phyloP scores from a whole-genome alignment of 768 basidiomycete species.

The Trametes coccinea region DNA sequence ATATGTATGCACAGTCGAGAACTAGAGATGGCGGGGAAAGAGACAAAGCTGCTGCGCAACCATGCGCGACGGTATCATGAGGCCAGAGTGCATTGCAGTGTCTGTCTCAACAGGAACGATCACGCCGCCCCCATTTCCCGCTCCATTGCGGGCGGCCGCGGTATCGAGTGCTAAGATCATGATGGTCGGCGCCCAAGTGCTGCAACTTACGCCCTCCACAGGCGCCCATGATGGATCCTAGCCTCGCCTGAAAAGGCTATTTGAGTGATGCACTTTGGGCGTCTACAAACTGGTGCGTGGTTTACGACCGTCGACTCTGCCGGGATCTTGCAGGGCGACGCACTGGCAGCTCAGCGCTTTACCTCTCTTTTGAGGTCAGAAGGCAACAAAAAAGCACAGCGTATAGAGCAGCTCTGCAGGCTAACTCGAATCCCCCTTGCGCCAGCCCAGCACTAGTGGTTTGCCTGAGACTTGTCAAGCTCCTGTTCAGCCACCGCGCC shows the following conservation, averaged over 20 bases:
- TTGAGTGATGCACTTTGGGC: neutral
- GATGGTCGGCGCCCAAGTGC: slow-evolving; percentile 6
- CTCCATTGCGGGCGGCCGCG: neutral
- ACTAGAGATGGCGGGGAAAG: too few relatives aligned
- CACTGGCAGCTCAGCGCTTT: neutral
- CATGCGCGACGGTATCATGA: neutral
- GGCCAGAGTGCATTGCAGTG: neutral
- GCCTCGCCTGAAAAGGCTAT: slow-evolving; percentile 1
- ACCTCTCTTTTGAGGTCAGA: neutral
- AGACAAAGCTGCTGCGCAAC: neutral
- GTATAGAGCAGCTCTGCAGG: too few relatives aligned
- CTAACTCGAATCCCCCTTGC: too few relatives aligned
- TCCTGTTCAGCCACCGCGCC: too few relatives aligned
- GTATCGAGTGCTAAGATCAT: neutral
- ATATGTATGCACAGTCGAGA: too few relatives aligned
- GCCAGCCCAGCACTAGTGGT: too few relatives aligned
- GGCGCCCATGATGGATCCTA: slow-evolving; percentile 1
- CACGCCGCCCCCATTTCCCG: neutral
- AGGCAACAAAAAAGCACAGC: too few relatives aligned
- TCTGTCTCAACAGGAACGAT: slow-evolving; percentile 12
- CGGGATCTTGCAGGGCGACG: neutral
- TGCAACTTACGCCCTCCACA: neutral
- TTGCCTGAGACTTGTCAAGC: too few relatives aligned
- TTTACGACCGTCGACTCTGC: neutral
- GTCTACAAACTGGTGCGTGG: neutral